Evolutionary conservation across 164 flowering plant species (phyloP), one percentile per base, ranked within the genome.

Genomic region (Vitis amurensis): DNA sequence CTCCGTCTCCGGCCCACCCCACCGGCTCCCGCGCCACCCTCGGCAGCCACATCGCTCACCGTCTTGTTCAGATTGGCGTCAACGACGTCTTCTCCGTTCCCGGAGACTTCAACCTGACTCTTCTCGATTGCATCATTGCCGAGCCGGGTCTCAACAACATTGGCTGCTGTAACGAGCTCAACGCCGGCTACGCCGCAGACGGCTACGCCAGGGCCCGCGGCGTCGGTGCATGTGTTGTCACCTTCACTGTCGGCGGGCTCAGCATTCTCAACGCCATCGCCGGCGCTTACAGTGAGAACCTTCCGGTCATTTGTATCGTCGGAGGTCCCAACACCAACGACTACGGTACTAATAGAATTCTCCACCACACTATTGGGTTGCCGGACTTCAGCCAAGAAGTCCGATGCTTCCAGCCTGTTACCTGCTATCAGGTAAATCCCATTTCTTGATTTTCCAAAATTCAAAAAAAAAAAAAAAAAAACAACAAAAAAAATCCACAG

Each of bases 131-230:
- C 71, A 75, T 82, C 50, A 79, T 82, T 55, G 85, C 80, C 14
- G 82, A 82, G 74, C 85, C 82, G 0, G 75, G 77, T 13, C 76
- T 79, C 50, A 79, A 63, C 57, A 71, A 71, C 51, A 44, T 82
- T 50, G 85, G 85, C 9, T 81, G 84, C 73, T 81, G 84, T 62
- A 81, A 81, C 31, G 84, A 81, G 73, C 81, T 81, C 47, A 81
- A 81, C 44, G 84, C 84, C 7, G 84, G 84, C 12, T 81, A 81
- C 19, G 84, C 84, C 2, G 84, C 84, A 7, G 85, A 82, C 50
- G 85, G 85, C 11, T 82, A 79, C 27, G 85, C 85, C 6, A 63
- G 85, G 71, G 5, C 61, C 7, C 78, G 82, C 10, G 85, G 82
- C 2, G 85, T 77, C 9, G 85, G 80, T 1, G 85, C 82, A 0